Evolutionary conservation across 441 rosid species (phyloP), one percentile per base, ranked within the genome.

Genomic region (Erodium chrysanthum): DNA sequence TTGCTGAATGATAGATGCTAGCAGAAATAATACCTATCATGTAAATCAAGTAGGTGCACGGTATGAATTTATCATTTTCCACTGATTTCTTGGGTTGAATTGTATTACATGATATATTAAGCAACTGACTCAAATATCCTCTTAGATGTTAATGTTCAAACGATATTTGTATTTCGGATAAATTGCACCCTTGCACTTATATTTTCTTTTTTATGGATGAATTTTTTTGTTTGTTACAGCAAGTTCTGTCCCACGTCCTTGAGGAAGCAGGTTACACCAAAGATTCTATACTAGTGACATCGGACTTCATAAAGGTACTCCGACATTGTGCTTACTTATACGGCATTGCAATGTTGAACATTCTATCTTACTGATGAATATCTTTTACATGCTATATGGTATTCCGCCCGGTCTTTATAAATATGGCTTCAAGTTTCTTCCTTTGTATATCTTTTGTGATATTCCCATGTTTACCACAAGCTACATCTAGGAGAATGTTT

Each of bases 211-310:
- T 31, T 10, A 21, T 48, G 20, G 23, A 64, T 25, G 7, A 20
- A 15, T 2, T 5, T 35, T 20, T 17, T 44, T 68, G 25, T 68
- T 76, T 71, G 18, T 73, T 46, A 46, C 77, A 79, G 85, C 80
- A 77, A 79, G 85, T 79, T 42, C 71, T 82, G 62, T 73, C 67
- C 4, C 77, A 68, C 18, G 77, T 82, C 63, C 76, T 82, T 0
- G 78, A 77, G 68, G 85, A 79, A 68, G 81, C 81, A 52, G 81
- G 85, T 70, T 79, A 77, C 74, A 63, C 73, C 7, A 75, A 73
- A 70, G 78, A 75, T 20, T 82, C 80, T 31, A 37, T 58, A 25
- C 21, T 79, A 70, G 68, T 50, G 15, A 66, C 78, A 62, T 59
- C 77, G 10, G 85, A 82, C 66, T 82, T 82, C 64, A 40, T 73